Evolutionary conservation across 352 stramenopile genomes (phyloP).

Genomic region (Halophytophthora polymorphica): DNA sequence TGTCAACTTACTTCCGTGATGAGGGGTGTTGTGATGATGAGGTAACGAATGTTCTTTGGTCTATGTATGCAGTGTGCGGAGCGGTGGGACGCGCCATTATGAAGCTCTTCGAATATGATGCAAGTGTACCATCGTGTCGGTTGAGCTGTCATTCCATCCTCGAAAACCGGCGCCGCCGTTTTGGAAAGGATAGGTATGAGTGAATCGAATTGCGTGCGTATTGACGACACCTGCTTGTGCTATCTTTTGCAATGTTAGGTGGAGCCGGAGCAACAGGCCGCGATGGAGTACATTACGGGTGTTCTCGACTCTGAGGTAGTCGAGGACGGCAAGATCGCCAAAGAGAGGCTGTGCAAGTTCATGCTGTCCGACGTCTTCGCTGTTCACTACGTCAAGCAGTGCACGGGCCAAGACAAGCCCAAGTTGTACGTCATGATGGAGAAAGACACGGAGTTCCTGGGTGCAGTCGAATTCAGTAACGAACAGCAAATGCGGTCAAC

Average conservation of each 20-base stretch:
- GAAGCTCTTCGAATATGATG: slow-evolving; percentile 58
- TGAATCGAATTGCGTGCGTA: neutral
- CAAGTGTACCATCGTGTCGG: slow-evolving; percentile 5
- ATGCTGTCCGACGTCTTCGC: slow-evolving; percentile 51
- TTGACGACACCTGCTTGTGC: slow-evolving; percentile 1
- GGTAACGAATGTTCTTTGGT: slow-evolving; percentile 1
- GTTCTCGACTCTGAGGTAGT: slow-evolving; percentile 32
- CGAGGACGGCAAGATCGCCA: slow-evolving; percentile 24
- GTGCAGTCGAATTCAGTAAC: slow-evolving; percentile 54
- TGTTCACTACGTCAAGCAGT: slow-evolving; percentile 64
- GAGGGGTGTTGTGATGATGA: neutral
- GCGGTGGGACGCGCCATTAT: slow-evolving; percentile 42
- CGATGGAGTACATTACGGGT: slow-evolving; percentile 41
- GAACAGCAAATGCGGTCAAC: slow-evolving; percentile 50
- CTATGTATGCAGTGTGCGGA: slow-evolving; percentile 34
- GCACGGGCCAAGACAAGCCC: slow-evolving; percentile 59
- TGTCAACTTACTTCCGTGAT: slow-evolving; percentile 2
- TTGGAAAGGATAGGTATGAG: too few species aligned
- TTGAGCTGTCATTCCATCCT: neutral
- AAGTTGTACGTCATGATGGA: slow-evolving; percentile 66
- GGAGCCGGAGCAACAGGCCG: slow-evolving; percentile 31
- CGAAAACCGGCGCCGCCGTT: neutral
- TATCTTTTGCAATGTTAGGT: slow-evolving; percentile 14
- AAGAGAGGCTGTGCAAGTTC: slow-evolving; percentile 39
- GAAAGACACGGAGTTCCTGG: slow-evolving; percentile 58